A percentile compares a stretch with the other conserved stretches of the same genome.
Conservation (phyloP, 2,329 filamentous ascomycete species). For the Colletotrichum godetiae region DNA sequence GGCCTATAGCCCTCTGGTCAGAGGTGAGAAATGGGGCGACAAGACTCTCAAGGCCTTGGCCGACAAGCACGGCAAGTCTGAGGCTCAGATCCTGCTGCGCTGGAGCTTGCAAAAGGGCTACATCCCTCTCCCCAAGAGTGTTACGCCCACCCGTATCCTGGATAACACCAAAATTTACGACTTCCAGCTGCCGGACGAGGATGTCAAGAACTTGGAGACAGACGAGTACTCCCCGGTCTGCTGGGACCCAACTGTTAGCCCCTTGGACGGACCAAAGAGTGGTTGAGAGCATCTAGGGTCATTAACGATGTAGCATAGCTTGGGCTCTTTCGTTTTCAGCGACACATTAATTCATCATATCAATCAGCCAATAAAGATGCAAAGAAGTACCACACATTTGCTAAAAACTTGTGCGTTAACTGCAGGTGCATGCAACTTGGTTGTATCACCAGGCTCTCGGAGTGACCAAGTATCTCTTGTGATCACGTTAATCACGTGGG, state of each 20-base stretch:
- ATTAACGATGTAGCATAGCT: not conserved
- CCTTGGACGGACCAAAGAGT: slow-evolving; percentile 50
- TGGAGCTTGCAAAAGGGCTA: slow-evolving; percentile 86
- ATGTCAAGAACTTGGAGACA: slow-evolving; percentile 61
- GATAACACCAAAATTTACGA: slow-evolving; percentile 70
- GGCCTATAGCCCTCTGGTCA: slow-evolving; percentile 71
- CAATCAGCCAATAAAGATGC: not conserved
- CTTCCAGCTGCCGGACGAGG: slow-evolving; percentile 65
- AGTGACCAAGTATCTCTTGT: not conserved
- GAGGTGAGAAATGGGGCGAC: slow-evolving; percentile 78
- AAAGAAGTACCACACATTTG: not conserved
- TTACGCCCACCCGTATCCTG: slow-evolving; percentile 72
- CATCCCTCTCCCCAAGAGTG: slow-evolving; percentile 80
- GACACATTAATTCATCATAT: not conserved
- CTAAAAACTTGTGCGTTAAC: not conserved
- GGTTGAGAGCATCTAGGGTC: not conserved
- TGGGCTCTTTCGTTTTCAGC: not conserved
- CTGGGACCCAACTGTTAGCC: slow-evolving; percentile 66
- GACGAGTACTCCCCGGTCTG: slow-evolving; percentile 64
- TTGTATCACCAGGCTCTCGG: not conserved
- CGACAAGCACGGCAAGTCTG: slow-evolving; percentile 77
- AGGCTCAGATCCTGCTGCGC: slow-evolving; percentile 82
- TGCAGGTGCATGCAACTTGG: not conserved
- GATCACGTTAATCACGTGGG: too few relatives aligned
- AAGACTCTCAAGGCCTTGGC: slow-evolving; percentile 72